Conservation (phyloP, 495 filamentous ascomycete species). For the Lasiosphaeriaceae sp. region DNA sequence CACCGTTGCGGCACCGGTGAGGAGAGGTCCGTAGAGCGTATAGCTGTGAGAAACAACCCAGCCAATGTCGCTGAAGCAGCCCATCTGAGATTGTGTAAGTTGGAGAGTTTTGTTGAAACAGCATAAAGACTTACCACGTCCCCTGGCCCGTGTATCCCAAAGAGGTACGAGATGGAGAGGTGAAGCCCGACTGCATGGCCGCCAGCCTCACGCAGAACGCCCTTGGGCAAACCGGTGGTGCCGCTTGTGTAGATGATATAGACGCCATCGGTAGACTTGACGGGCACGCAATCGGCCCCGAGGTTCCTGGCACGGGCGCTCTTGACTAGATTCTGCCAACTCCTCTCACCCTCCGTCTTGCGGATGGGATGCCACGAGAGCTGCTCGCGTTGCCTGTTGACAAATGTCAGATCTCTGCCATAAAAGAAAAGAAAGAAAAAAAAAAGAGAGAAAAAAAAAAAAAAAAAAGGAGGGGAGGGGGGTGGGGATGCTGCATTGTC, state of each 20-base stretch:
- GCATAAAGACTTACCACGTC: constrained; percentile 53
- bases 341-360: constrained; percentile 62
- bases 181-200: constrained; percentile 86
- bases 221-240: constrained; percentile 85
- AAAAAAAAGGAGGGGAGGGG: too few relatives aligned
- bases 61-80: constrained; percentile 62
- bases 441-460: too few relatives aligned
- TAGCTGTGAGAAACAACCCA: constrained; percentile 86
- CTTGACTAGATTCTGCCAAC: constrained; percentile 73
- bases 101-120: background rate
- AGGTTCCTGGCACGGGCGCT: constrained; percentile 61
- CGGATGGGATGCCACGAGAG: constrained; percentile 65
- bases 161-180: constrained; percentile 72
- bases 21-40: constrained; percentile 72
- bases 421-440: background rate
- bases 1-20: constrained; percentile 80
- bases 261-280: constrained; percentile 69
- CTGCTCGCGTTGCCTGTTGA: constrained; percentile 62
- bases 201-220: constrained; percentile 76
- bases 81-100: constrained; percentile 15
- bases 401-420: background rate
- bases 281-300: constrained; percentile 67
- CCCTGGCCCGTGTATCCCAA: constrained; percentile 72
- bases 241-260: constrained; percentile 90
- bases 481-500: too few relatives aligned